A percentile compares a stretch with the other conserved stretches of the same genome.
phyloP scores from a whole-genome alignment of 148 eudicot genomes.

The Camellia granthamiana region DNA sequence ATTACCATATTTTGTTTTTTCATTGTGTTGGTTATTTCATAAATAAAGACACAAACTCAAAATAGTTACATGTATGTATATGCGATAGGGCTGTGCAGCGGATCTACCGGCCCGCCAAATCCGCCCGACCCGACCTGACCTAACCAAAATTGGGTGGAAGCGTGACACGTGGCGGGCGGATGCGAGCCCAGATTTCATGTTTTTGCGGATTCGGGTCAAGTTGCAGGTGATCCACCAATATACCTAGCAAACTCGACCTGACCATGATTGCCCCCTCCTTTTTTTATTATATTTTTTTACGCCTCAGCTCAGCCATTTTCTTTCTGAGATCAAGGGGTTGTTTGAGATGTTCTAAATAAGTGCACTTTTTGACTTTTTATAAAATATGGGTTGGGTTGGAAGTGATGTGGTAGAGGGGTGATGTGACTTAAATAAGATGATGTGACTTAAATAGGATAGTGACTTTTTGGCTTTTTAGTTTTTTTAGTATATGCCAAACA shows the following conservation, averaged over 20 bases:
- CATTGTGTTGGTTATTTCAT: background rate
- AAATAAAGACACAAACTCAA: background rate
- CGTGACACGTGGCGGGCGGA: background rate
- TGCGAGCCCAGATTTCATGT: background rate
- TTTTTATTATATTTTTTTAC: too few species aligned
- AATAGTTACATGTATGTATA: background rate
- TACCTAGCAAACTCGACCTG: background rate
- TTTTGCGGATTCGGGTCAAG: background rate
- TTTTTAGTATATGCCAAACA: too few species aligned
- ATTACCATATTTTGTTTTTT: background rate
- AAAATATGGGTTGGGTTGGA: too few species aligned
- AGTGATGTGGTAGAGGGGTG: too few species aligned
- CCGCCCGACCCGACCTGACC: background rate
- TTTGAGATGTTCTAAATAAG: too few species aligned
- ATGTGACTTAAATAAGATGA: too few species aligned
- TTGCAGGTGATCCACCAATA: background rate
- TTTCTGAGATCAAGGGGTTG: background rate
- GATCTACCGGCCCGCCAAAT: too few species aligned
- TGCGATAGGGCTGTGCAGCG: background rate
- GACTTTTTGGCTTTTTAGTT: too few species aligned
- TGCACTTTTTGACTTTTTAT: too few species aligned
- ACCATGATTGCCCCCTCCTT: background rate
- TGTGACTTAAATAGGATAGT: too few species aligned
- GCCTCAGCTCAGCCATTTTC: background rate
- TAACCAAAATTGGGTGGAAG: background rate